phyloP scores from a whole-genome alignment of 192 early-diverging fungal species.

The Backusella tuberculispora region DNA sequence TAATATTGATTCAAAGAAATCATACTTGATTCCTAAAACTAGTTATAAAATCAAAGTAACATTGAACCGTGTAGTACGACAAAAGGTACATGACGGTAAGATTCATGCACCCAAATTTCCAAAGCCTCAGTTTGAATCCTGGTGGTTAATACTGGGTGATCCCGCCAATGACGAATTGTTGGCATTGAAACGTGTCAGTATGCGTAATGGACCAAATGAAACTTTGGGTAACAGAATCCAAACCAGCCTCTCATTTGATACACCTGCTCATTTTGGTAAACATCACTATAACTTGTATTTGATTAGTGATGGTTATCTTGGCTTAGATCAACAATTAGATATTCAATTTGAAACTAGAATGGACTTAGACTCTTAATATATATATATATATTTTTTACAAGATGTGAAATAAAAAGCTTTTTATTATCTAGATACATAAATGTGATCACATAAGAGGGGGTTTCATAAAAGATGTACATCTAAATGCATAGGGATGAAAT shows the following conservation, averaged over 20 bases:
- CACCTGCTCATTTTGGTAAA: constrained; percentile 56
- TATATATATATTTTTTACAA: constrained; percentile 11
- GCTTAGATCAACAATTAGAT: constrained; percentile 93
- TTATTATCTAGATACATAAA: constrained; percentile 21
- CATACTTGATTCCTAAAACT: constrained; percentile 44
- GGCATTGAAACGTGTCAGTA: constrained; percentile 78
- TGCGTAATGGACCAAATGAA: constrained; percentile 56
- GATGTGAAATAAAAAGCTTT: constrained; percentile 19
- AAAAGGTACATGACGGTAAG: constrained; percentile 53
- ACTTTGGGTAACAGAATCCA: constrained; percentile 45
- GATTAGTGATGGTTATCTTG: constrained; percentile 94
- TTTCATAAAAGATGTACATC: constrained; percentile 21
- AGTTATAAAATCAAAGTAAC: constrained; percentile 32
- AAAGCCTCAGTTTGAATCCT: constrained; percentile 91
- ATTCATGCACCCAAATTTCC: constrained; percentile 88
- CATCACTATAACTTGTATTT: constrained; percentile 75
- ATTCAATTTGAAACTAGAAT: constrained; percentile 52
- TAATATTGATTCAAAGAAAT: constrained; percentile 51
- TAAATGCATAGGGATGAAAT: constrained; percentile 6
- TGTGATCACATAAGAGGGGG: constrained; percentile 14
- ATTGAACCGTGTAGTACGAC: constrained; percentile 20
- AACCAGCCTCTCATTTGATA: constrained; percentile 72
- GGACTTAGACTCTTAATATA: constrained; percentile 15
- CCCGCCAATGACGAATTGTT: constrained; percentile 65
- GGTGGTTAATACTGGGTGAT: constrained; percentile 89